Evolutionary conservation across 164 flowering plant genomes (phyloP).

Genomic region (Liriodendron chinense): DNA sequence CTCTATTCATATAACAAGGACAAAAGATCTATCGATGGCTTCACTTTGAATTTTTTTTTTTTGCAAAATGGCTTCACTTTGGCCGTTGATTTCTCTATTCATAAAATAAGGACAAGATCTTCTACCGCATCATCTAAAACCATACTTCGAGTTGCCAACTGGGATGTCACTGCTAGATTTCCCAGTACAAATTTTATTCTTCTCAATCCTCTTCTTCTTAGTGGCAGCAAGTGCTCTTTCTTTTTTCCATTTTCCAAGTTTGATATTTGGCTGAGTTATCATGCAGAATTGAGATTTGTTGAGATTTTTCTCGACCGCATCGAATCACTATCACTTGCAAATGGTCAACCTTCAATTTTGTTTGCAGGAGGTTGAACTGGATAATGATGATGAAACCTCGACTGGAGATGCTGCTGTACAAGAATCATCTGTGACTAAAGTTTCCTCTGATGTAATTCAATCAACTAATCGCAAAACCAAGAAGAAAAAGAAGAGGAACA

Average conservation of each 20-base stretch:
- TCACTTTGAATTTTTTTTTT: too few species aligned
- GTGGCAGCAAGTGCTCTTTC: neutral
- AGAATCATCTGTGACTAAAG: slow-evolving; percentile 19
- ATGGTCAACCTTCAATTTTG: neutral
- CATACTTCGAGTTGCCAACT: neutral
- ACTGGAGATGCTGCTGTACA: slow-evolving; percentile 17
- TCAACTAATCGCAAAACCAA: slow-evolving; percentile 49
- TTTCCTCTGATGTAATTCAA: slow-evolving; percentile 15
- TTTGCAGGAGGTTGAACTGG: slow-evolving; percentile 38
- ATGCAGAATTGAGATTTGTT: neutral
- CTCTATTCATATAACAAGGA: too few species aligned
- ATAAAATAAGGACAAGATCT: neutral
- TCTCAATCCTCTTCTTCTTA: too few species aligned
- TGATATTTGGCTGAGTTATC: neutral
- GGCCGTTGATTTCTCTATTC: neutral
- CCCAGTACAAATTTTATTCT: too few species aligned
- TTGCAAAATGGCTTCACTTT: too few species aligned
- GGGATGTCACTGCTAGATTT: neutral
- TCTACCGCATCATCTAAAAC: neutral
- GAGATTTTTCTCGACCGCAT: neutral
- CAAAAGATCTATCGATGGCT: too few species aligned
- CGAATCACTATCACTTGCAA: neutral
- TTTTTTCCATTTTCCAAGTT: neutral
- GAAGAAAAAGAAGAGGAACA: slow-evolving; percentile 67
- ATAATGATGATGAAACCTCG: slow-evolving; percentile 22